A percentile compares a stretch with the other conserved stretches of the same genome.
phyloP scores from a whole-genome alignment of 495 filamentous ascomycete genomes.

The Xylaria telfairii region DNA sequence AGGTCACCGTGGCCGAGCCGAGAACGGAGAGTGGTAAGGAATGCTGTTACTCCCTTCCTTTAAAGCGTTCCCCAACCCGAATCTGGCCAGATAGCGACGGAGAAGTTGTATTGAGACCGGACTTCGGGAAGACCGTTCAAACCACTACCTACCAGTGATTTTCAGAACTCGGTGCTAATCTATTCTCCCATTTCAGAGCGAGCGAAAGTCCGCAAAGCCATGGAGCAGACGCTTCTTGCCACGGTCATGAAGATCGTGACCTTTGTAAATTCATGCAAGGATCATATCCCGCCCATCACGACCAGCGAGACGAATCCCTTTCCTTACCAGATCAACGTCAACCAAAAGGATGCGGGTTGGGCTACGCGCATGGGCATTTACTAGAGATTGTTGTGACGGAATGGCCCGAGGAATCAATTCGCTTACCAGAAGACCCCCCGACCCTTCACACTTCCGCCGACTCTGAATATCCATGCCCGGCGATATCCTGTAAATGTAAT shows the following conservation, averaged over 20 bases:
- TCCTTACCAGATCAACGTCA: constrained; percentile 88
- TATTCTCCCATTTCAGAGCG: constrained; percentile 62
- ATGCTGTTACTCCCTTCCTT: not conserved
- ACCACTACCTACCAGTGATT: not conserved
- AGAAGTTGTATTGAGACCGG: not conserved
- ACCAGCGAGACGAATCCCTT: constrained; percentile 93
- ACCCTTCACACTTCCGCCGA: not conserved
- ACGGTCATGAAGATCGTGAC: constrained; percentile 86
- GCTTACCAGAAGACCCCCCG: not conserved
- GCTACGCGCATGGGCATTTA: constrained; percentile 80
- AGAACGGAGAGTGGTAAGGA: constrained; percentile 82
- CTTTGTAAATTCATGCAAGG: constrained; percentile 84
- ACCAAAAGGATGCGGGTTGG: constrained; percentile 79
- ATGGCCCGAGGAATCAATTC: constrained; percentile 1
- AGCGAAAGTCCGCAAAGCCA: constrained; percentile 83
- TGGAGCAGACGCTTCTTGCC: constrained; percentile 84
- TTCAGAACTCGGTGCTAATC: not conserved
- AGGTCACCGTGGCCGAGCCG: constrained; percentile 88
- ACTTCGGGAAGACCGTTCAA: not conserved
- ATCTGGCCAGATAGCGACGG: not conserved
- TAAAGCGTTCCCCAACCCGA: not conserved
- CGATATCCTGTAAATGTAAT: constrained; percentile 19
- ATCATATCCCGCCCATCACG: constrained; percentile 97
- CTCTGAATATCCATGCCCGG: not conserved
- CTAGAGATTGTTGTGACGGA: constrained; percentile 41